A percentile compares a stretch with the other conserved stretches of the same genome.
These are phyloP conservation scores for Manihot esculenta DNA, from an alignment of 441 rosid genomes.

Conservation along the genomic window DNA sequence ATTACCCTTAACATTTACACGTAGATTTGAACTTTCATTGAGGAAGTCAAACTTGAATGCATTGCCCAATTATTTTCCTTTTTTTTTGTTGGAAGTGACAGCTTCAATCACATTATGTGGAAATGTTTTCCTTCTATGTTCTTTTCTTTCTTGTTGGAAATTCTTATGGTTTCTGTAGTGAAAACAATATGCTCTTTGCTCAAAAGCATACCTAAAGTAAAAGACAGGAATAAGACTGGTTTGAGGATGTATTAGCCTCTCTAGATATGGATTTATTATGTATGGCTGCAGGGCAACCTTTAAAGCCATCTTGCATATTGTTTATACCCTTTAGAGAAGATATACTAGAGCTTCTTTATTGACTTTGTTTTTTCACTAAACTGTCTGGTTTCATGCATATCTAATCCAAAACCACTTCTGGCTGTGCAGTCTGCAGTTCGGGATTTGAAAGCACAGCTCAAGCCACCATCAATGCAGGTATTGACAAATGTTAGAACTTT, in stretches of 20 bases:
- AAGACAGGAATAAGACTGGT: background rate
- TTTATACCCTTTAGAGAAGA: background rate
- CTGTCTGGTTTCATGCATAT: conserved; percentile 12
- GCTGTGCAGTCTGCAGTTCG: conserved; percentile 85
- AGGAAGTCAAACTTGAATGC: background rate
- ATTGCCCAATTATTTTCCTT: no score
- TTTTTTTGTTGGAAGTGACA: no score
- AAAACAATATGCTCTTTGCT: background rate
- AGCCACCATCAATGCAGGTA: conserved; percentile 99
- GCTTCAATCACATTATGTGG: background rate
- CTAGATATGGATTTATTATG: background rate
- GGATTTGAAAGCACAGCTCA: conserved; percentile 90
- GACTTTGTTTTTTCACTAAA: background rate
- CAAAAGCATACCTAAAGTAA: background rate
- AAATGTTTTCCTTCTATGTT: conserved; percentile 1
- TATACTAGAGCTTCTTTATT: background rate
- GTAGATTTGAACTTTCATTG: background rate
- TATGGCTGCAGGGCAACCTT: background rate
- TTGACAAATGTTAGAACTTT: conserved; percentile 6
- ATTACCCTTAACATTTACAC: background rate
- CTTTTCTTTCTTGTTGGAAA: background rate
- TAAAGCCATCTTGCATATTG: background rate
- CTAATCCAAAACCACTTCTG: conserved; percentile 24
- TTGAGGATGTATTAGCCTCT: background rate
- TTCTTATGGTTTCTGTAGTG: background rate